phyloP scores from a whole-genome alignment of 495 filamentous ascomycete genomes.

The Neurospora sp. region DNA sequence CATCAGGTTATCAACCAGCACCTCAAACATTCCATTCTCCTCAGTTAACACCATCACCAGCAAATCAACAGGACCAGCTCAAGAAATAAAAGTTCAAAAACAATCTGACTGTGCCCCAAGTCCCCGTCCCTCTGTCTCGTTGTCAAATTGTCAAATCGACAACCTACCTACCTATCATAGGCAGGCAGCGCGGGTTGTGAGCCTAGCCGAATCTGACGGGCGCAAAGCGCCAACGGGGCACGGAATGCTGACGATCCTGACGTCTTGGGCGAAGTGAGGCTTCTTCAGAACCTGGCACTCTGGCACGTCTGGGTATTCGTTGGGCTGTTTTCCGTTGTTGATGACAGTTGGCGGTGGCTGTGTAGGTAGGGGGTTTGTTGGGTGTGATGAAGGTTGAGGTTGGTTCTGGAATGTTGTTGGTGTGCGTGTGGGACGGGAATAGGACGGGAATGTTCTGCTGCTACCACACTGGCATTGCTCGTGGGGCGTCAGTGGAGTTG shows the following conservation, averaged over 20 bases:
- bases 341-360: neutral
- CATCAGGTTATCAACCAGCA: neutral
- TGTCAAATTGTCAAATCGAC: neutral
- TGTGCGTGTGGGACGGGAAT: too few species aligned
- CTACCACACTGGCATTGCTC: neutral
- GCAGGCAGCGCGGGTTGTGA: neutral
- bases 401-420: neutral
- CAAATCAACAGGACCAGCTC: neutral
- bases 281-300: neutral
- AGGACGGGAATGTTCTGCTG: neutral
- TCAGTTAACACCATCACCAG: neutral
- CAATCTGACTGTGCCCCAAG: neutral
- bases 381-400: neutral
- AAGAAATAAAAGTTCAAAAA: neutral
- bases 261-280: neutral
- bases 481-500: accelerated
- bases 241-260: neutral
- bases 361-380: neutral
- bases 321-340: neutral
- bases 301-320: neutral
- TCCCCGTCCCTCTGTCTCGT: neutral
- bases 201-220: neutral
- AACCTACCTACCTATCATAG: neutral
- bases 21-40: neutral
- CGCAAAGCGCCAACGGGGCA: neutral